Conservation (phyloP, 176 grass and related monocot species). For the Calamus simplicifolius region DNA sequence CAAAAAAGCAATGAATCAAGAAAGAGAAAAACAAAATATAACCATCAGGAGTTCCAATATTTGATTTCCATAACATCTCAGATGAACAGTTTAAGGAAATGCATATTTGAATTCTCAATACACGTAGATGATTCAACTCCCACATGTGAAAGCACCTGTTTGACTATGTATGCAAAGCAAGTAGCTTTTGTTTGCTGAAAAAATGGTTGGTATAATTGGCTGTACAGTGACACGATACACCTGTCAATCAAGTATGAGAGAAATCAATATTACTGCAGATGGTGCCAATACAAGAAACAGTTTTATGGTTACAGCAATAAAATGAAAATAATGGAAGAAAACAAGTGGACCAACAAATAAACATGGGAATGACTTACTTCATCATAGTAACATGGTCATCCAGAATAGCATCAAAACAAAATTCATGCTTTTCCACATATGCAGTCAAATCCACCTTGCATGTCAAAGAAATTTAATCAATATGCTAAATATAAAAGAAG, state of each 20-base stretch:
- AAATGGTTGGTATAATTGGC: slow-evolving; percentile 96
- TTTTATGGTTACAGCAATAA: too few relatives aligned
- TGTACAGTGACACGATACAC: slow-evolving; percentile 88
- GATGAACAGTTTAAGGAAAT: too few relatives aligned
- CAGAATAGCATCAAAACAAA: slow-evolving; percentile 94
- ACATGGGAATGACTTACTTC: slow-evolving; percentile 46
- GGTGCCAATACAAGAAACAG: too few relatives aligned
- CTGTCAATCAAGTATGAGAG: slow-evolving; percentile 24
- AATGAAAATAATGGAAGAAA: too few relatives aligned
- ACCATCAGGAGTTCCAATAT: too few relatives aligned
- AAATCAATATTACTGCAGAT: too few relatives aligned
- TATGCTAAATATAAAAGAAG: background rate
- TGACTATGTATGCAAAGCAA: slow-evolving; percentile 98
- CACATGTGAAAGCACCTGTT: slow-evolving; percentile 37
- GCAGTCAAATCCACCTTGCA: slow-evolving; percentile 95
- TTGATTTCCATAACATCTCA: too few relatives aligned
- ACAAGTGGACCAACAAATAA: background rate
- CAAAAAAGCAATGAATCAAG: too few relatives aligned
- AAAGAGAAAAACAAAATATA: too few relatives aligned
- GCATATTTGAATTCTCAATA: too few relatives aligned
- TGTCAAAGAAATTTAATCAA: slow-evolving; percentile 32
- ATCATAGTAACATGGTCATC: slow-evolving; percentile 85
- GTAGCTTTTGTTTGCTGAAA: slow-evolving; percentile 98
- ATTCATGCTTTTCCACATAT: slow-evolving; percentile 90
- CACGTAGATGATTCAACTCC: too few relatives aligned